These are phyloP conservation scores for Rhexocercosporidium sp. DNA, from an alignment of 2,329 filamentous ascomycete species.

Conservation along the genomic window DNA sequence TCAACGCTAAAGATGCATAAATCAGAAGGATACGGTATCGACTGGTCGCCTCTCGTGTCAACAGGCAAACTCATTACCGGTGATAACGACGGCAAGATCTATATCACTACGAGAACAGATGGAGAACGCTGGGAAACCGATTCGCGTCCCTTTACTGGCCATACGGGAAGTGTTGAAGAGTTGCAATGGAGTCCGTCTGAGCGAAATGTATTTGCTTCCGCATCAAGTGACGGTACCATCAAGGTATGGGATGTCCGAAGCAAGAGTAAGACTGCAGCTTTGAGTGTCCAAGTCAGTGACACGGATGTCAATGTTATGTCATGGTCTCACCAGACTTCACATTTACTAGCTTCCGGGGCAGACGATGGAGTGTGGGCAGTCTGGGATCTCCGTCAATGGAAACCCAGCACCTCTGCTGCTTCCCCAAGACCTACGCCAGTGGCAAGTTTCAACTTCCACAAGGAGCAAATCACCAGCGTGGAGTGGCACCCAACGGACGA, in stretches of 20 bases:
- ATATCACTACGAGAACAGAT: slow-evolving; percentile 82
- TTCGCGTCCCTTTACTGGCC: slow-evolving; percentile 80
- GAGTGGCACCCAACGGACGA: slow-evolving; percentile 99
- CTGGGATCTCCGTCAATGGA: slow-evolving; percentile 97
- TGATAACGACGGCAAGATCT: slow-evolving; percentile 90
- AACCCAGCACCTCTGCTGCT: slow-evolving; percentile 59
- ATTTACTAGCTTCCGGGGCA: slow-evolving; percentile 89
- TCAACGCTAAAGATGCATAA: slow-evolving; percentile 91
- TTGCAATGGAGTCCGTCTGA: slow-evolving; percentile 96
- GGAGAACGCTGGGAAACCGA: slow-evolving; percentile 91
- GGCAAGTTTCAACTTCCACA: slow-evolving; percentile 94
- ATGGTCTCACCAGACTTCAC: slow-evolving; percentile 87
- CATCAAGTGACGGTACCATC: slow-evolving; percentile 90
- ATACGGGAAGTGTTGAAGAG: slow-evolving; percentile 87
- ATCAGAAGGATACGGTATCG: slow-evolving; percentile 92
- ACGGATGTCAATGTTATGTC: slow-evolving; percentile 96
- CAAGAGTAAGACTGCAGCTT: slow-evolving; percentile 85
- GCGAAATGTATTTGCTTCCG: slow-evolving; percentile 91
- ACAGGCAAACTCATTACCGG: slow-evolving; percentile 88
- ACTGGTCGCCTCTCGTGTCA: slow-evolving; percentile 87
- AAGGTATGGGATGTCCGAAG: slow-evolving; percentile 95
- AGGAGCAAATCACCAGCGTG: slow-evolving; percentile 92
- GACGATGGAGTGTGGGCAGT: slow-evolving; percentile 95
- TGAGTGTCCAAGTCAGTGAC: slow-evolving; percentile 82
- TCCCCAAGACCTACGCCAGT: slow-evolving; percentile 73